phyloP scores from a whole-genome alignment of 768 basidiomycete species.

The Symmetrospora coprosmae region DNA sequence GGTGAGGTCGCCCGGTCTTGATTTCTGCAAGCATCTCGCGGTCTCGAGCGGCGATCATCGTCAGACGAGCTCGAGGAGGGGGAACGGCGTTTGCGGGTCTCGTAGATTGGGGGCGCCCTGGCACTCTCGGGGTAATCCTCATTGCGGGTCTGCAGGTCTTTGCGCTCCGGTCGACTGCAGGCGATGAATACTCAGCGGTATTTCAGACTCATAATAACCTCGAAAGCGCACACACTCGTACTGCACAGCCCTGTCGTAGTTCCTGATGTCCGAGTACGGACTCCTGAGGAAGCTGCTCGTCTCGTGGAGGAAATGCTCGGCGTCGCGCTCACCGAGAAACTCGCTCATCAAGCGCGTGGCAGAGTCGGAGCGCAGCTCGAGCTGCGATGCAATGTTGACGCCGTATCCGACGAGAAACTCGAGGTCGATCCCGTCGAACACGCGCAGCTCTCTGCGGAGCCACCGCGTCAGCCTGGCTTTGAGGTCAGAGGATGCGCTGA shows the following conservation, averaged over 20 bases:
- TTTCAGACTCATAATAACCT: background rate
- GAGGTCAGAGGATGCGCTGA: constrained; percentile 20
- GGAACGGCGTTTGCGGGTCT: background rate
- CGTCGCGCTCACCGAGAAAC: constrained; percentile 28
- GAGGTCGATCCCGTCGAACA: constrained; percentile 31
- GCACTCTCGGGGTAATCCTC: too few relatives aligned
- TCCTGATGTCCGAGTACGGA: constrained; percentile 9
- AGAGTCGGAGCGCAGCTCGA: constrained; percentile 30
- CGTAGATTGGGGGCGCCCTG: too few relatives aligned
- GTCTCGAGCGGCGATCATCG: too few relatives aligned
- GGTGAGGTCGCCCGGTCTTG: too few relatives aligned
- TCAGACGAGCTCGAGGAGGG: background rate
- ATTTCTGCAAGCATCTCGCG: too few relatives aligned
- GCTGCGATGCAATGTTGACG: constrained; percentile 30
- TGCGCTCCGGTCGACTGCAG: background rate
- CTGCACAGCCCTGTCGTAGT: constrained; percentile 16
- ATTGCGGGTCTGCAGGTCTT: too few relatives aligned
- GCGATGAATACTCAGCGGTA: too few relatives aligned
- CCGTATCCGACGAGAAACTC: constrained; percentile 31
- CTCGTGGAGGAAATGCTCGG: constrained; percentile 30
- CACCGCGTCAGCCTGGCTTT: constrained; percentile 30
- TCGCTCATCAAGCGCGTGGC: constrained; percentile 30
- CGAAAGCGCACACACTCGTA: constrained; percentile 1
- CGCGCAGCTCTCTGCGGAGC: constrained; percentile 30
- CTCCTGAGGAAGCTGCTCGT: constrained; percentile 12